These are phyloP conservation scores for Bromus sterilis DNA, from an alignment of 176 grass and related monocot species.

Conservation along the genomic window DNA sequence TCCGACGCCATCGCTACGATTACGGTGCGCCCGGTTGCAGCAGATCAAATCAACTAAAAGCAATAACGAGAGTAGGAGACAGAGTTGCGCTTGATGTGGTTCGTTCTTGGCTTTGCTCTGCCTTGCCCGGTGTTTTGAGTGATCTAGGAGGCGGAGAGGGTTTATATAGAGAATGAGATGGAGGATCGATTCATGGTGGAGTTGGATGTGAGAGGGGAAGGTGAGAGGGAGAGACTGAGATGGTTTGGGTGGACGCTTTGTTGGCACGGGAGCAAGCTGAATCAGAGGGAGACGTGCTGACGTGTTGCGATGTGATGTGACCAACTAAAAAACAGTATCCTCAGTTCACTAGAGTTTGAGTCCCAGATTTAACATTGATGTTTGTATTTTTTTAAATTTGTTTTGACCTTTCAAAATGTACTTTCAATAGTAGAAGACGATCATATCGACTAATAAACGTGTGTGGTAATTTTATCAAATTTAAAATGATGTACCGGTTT, in stretches of 20 bases:
- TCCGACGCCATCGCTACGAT: neutral
- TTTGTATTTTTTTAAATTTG: too few relatives aligned
- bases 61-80: neutral
- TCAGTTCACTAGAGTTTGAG: too few relatives aligned
- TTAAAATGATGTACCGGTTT: too few relatives aligned
- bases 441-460: too few relatives aligned
- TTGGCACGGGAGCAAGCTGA: neutral
- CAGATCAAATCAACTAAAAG: neutral
- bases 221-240: neutral
- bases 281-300: neutral
- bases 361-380: too few relatives aligned
- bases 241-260: neutral
- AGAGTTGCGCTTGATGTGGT: neutral
- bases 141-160: neutral
- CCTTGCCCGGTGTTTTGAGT: neutral
- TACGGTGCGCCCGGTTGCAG: neutral
- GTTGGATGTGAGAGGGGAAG: neutral
- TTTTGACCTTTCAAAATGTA: too few relatives aligned
- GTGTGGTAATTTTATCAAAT: too few relatives aligned
- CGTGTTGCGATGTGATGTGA: neutral
- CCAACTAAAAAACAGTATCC: neutral
- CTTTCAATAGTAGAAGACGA: too few relatives aligned
- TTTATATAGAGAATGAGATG: conserved; percentile 6
- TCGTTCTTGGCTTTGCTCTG: neutral
- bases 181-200: neutral